Conservation (phyloP, 1,284 basidiomycete species). For the Leccinum griseonigrum region DNA sequence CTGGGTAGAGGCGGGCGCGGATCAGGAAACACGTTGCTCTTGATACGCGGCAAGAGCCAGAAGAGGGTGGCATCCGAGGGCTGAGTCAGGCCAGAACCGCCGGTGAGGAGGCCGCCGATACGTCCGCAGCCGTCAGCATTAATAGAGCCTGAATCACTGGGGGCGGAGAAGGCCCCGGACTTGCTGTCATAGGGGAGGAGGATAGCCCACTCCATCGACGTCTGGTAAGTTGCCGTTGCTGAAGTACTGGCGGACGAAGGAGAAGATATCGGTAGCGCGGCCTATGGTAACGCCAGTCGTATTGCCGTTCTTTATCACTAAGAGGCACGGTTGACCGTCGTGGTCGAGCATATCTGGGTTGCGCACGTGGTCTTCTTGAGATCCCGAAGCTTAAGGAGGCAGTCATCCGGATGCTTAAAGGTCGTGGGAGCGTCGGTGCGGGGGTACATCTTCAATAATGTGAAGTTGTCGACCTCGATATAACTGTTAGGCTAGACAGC, state of each 20-base stretch:
- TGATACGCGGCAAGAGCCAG: too few species aligned
- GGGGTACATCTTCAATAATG: too few species aligned
- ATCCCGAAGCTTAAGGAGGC: background rate
- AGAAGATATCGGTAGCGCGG: background rate
- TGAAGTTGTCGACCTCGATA: background rate
- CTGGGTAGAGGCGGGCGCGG: too few species aligned
- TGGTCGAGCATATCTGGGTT: background rate
- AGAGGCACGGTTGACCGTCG: background rate
- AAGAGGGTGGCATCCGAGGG: too few species aligned
- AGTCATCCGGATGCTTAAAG: too few species aligned
- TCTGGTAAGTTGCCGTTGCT: background rate
- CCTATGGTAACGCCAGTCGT: background rate
- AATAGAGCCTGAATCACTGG: background rate
- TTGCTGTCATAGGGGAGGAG: background rate
- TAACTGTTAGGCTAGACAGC: background rate
- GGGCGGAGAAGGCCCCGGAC: background rate
- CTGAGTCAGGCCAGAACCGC: too few species aligned
- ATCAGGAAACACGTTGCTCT: too few species aligned
- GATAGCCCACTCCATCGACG: background rate
- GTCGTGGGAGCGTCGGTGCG: too few species aligned
- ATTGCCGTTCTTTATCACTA: background rate
- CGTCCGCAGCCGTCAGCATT: too few species aligned
- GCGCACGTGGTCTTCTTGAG: too few species aligned
- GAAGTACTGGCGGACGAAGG: background rate
- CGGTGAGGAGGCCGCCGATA: too few species aligned